Conservation (phyloP, 1,139 yeast genomes). For the Suhomyces chickasaworum region DNA sequence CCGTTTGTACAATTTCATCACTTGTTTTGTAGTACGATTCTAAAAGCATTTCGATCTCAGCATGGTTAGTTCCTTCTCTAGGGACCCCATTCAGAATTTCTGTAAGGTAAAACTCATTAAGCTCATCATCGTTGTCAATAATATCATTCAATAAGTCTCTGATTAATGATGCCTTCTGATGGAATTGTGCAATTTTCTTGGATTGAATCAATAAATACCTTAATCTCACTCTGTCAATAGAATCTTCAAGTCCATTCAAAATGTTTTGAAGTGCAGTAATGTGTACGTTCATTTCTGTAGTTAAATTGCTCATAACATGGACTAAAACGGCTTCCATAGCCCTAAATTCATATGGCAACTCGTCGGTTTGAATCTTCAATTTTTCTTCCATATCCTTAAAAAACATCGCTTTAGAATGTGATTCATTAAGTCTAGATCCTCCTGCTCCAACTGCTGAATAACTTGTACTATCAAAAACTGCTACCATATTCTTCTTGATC, state of each 20-base stretch:
- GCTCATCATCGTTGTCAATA: conserved; percentile 43
- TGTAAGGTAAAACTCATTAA: conserved; percentile 43
- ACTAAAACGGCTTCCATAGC: conserved; percentile 47
- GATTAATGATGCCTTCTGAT: conserved; percentile 43
- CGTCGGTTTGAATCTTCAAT: conserved; percentile 27
- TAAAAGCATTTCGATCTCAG: conserved; percentile 45
- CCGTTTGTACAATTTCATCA: conserved; percentile 51
- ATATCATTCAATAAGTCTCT: conserved; percentile 44
- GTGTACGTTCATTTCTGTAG: conserved; percentile 49
- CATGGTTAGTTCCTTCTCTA: conserved; percentile 39
- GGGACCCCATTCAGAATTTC: conserved; percentile 28
- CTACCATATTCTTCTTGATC: conserved; percentile 43
- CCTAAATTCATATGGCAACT: conserved; percentile 45
- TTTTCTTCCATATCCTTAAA: conserved; percentile 36
- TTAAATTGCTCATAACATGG: conserved; percentile 40
- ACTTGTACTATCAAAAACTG: conserved; percentile 37
- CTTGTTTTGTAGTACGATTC: conserved; percentile 48
- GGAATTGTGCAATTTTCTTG: conserved; percentile 48
- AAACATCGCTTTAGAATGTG: conserved; percentile 39
- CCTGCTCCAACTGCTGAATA: conserved; percentile 19
- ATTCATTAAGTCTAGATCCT: conserved; percentile 35
- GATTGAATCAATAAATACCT: conserved; percentile 46
- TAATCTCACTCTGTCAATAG: conserved; percentile 43
- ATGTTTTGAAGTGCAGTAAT: conserved; percentile 42
- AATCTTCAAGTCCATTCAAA: conserved; percentile 39